phyloP scores from a whole-genome alignment of 2,329 filamentous ascomycete species.

The Alternaria incomplexa region DNA sequence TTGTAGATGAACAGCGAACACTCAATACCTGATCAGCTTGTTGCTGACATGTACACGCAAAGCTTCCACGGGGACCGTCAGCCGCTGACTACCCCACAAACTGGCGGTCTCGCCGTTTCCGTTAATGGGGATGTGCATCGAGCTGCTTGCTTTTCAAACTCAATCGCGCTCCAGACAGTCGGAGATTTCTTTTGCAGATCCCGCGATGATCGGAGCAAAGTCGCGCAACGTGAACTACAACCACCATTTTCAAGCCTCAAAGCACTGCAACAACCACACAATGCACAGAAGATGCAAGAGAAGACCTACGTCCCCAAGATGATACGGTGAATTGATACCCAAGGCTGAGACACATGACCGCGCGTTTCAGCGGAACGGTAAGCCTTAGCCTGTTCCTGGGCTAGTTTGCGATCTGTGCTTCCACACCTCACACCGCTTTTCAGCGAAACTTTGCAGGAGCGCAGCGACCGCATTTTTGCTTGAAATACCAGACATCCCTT shows the following conservation, averaged over 20 bases:
- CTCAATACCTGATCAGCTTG: slow-evolving; percentile 9
- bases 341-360: slow-evolving; percentile 41
- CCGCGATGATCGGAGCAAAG: not conserved
- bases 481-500: slow-evolving; percentile 30
- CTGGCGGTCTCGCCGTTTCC: slow-evolving; percentile 23
- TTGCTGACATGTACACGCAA: slow-evolving; percentile 14
- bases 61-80: slow-evolving; percentile 17
- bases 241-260: not conserved
- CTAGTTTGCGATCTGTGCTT: slow-evolving; percentile 43
- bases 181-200: slow-evolving; percentile 11
- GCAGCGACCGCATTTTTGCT: slow-evolving; percentile 27
- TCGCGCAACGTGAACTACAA: slow-evolving; percentile 1
- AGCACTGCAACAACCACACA: slow-evolving; percentile 6
- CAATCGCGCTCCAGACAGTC: slow-evolving; percentile 9
- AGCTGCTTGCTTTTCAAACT: slow-evolving; percentile 12
- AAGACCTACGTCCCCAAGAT: not conserved
- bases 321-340: slow-evolving; percentile 6
- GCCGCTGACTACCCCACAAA: slow-evolving; percentile 26
- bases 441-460: slow-evolving; percentile 31
- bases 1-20: slow-evolving; percentile 1
- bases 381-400: slow-evolving; percentile 38
- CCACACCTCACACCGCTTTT: slow-evolving; percentile 49
- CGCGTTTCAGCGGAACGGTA: slow-evolving; percentile 32
- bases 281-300: not conserved
- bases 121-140: slow-evolving; percentile 11